Base-by-base conservation (phyloP, 2,329 filamentous ascomycete genomes). In the Sordariomycetes sp. region DNA sequence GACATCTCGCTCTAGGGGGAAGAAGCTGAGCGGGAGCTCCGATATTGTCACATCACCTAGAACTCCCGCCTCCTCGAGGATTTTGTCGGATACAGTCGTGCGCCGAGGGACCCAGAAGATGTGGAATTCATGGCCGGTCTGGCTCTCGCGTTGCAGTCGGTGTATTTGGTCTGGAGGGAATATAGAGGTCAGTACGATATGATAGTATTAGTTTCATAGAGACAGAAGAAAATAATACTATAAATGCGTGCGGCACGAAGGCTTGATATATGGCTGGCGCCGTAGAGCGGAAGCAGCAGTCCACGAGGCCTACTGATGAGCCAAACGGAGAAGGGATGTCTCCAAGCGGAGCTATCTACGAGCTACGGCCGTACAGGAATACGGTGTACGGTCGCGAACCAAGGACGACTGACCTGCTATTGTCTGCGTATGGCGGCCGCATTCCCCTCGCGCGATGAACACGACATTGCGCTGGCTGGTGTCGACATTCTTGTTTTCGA, bases 101-200 rank as follows among this genome's bases (percentile, higher is more conserved):
- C 94, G 88, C 59, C 94, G 85, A 6, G 95, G 93, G 50, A 96
- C 89, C 89, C 94, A 97, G 69, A 97, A 93, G 65, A 99, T 88
- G 62, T 92, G 93, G 69, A 97, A 96, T 66, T 99, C 93, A 80
- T 99, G 94, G 64, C 91, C 89, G 53, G 87, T 89, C 67, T 90
- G 88, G 69, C 88, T 92, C 71, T 94, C 90, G 67, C 87, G 88
- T 66, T 93, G 90, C 60, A 97, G 79, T 61, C 89, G 86, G 71
- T 92, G 93, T 65, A 97, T 91, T 76, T 97, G 91, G 65, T 89
- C 93, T 97, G 50, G 40, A 59, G 43, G 24, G 68, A 56, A 66
- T 62, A 58, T 12, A 40, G n/a, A 59, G 80, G 79, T 88, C 72
- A 87, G 83, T 77, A 76, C 70, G 70, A 71, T 67, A 76, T 82